phyloP scores from a whole-genome alignment of 129 eudicot species.

The Calendula officinalis region DNA sequence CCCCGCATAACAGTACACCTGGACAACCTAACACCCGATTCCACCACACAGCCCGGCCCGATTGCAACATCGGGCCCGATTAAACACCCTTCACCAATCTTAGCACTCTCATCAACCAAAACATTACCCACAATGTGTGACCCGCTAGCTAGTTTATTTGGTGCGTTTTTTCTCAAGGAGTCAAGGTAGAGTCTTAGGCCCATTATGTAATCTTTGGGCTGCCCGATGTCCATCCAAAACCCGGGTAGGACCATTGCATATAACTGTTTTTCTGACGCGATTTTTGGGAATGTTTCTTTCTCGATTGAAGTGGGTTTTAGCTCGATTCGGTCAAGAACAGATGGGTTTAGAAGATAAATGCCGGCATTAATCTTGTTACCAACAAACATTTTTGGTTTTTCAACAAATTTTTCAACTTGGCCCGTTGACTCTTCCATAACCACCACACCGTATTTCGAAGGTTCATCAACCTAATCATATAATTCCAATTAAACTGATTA shows the following conservation, averaged over 20 bases:
- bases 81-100: conserved; percentile 84
- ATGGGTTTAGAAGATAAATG: conserved; percentile 73
- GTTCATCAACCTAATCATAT: conserved; percentile 68
- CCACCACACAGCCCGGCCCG: conserved; percentile 87
- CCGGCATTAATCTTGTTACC: conserved; percentile 91
- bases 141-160: conserved; percentile 54
- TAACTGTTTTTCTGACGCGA: conserved; percentile 62
- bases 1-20: conserved; percentile 89
- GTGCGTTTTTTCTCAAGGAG: conserved; percentile 59
- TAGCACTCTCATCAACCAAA: conserved; percentile 69
- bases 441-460: conserved; percentile 88
- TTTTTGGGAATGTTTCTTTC: conserved; percentile 75
- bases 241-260: conserved; percentile 88
- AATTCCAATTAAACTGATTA: background rate
- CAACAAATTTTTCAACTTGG: conserved; percentile 67
- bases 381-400: conserved; percentile 76
- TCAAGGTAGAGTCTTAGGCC: conserved; percentile 73
- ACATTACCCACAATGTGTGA: conserved; percentile 77
- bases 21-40: conserved; percentile 87
- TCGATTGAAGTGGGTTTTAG: conserved; percentile 82
- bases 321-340: conserved; percentile 64
- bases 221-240: conserved; percentile 94
- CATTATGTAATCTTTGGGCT: conserved; percentile 74
- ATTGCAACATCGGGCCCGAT: conserved; percentile 90
- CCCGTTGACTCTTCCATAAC: conserved; percentile 78